Base-by-base conservation (phyloP, 768 basidiomycete species). In the Boletus pseudo-olivaceus region DNA sequence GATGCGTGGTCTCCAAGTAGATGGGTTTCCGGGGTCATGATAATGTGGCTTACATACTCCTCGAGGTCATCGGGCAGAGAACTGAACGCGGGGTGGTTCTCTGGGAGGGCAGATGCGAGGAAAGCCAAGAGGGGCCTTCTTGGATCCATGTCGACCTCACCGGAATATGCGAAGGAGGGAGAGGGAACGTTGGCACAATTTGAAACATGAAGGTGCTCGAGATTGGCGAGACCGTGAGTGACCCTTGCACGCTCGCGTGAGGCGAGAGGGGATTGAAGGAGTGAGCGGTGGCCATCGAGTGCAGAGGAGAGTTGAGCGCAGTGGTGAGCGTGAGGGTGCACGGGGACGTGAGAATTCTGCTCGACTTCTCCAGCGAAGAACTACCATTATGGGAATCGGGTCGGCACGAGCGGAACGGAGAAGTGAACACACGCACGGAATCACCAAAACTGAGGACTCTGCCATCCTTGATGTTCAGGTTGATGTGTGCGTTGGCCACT, bases 401-500 rank as follows among this genome's bases (percentile, higher is more conserved):
- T 60, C 49, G 60, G 30, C 27, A 30, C n/a, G 27, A 44, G 41
- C 39, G 56, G 53, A 41, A 49, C 59, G 34, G 34, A 44, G 4
- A 5, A 27, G 26, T 1, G 33, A 37, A 11, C 1, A 54, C 17
- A 78, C 87, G 56, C 62, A 92, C 90, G 59, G 92, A 94, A 67
- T 87, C 88, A 42, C 94, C 94, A 62, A 86, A 92, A 1, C 92
- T 94, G 44, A 98, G 65, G 19, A 98, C 81, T 61, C 80, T 73
- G 41, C 92, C 93, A 51, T 89, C 81, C 72, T 86, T 86, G 71
- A 98, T 77, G 75, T 98, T 97, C 66, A 99, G 73, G 69, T 98
- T 98, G 76, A 97, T 82, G 71, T 97, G 88, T 29, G 90, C 91
- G 63, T 97, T 92, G 11, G 81, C 79, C 15, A 99, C 92, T 66